Base-by-base conservation (phyloP, 306 rosid species). In the Cicer cuneatum region DNA sequence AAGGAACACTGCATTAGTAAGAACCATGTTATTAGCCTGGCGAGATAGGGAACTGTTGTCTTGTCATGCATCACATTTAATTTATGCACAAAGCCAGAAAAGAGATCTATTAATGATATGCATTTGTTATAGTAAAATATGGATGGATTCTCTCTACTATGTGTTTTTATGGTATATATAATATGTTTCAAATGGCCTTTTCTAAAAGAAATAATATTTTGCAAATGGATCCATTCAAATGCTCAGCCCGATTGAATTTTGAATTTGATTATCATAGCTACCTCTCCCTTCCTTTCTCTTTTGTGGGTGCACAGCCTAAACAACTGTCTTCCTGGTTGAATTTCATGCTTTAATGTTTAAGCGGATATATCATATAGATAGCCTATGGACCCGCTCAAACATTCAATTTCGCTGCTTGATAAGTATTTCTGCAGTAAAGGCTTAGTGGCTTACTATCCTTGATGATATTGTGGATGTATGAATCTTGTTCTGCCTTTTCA, bases 331-430 rank as follows among this genome's bases (percentile, higher is more conserved):
- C 37, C 3, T 45, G 68, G 35, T 29, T 29, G 35, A 29, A 29
- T 29, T 29, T 29, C 35, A 29, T 29, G 35, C 35, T 29, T 29
- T 57, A 24, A 43, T 72, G 66, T 39, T 42, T 13, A 29, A 43
- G 68, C 53, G 24, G 77, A 57, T 29, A 42, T 72, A 43, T 72
- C 68, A 21, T 65, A 6, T 42, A 10, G 8, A 18, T 72, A 42
- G 45, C 35, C 29, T 72, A 38, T 19, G 51, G 4, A 47, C 45
- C 43, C 39, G 72, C 19, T 49, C 18, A 49, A 38, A 29, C 21
- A 49, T 63, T 61, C 37, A 6, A 9, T 40, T 64, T n/a, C 4
- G 35, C 35, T 29, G 35, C 35, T 29, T 29, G 35, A 29, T 29
- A 29, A 29, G 35, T 29, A 29, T 4, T 29, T 29, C 1, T 29